phyloP scores from a whole-genome alignment of 164 flowering plant species.

The Chimonanthus praecox region DNA sequence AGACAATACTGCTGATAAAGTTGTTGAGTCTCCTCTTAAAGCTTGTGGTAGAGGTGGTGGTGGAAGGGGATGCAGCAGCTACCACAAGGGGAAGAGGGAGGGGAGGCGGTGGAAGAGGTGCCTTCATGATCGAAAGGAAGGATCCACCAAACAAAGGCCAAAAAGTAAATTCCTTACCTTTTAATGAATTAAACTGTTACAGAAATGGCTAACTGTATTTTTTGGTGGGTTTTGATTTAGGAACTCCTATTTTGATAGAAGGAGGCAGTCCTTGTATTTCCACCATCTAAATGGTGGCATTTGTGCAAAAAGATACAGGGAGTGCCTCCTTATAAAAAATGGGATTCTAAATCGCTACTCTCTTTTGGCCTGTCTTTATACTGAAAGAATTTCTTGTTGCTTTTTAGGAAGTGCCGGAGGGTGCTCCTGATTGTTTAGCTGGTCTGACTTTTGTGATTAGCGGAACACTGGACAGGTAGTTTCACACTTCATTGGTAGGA shows the following conservation, averaged over 20 bases:
- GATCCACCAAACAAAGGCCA: constrained; percentile 98
- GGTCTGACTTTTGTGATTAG: constrained; percentile 94
- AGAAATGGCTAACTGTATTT: neutral
- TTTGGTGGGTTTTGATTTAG: neutral
- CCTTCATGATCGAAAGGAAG: constrained; percentile 89
- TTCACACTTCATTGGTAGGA: neutral
- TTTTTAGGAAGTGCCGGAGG: constrained; percentile 91
- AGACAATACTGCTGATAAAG: constrained; percentile 38
- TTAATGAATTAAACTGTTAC: neutral
- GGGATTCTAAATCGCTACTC: no score
- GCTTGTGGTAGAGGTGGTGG: constrained; percentile 56
- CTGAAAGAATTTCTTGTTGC: constrained; percentile 9
- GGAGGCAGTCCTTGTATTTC: no score
- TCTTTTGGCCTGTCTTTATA: constrained; percentile 5
- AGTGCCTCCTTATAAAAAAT: no score
- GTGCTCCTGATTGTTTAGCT: constrained; percentile 76
- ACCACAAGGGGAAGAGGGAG: constrained; percentile 53
- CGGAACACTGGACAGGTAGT: constrained; percentile 97
- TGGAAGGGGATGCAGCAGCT: constrained; percentile 22
- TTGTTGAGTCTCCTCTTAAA: constrained; percentile 26
- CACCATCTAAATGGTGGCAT: no score
- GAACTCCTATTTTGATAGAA: neutral
- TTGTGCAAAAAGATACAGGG: no score
- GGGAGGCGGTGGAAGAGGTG: constrained; percentile 82
- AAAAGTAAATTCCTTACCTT: constrained; percentile 44